phyloP scores from a whole-genome alignment of 2,329 filamentous ascomycete species.

The Sphaerulina populicola region DNA sequence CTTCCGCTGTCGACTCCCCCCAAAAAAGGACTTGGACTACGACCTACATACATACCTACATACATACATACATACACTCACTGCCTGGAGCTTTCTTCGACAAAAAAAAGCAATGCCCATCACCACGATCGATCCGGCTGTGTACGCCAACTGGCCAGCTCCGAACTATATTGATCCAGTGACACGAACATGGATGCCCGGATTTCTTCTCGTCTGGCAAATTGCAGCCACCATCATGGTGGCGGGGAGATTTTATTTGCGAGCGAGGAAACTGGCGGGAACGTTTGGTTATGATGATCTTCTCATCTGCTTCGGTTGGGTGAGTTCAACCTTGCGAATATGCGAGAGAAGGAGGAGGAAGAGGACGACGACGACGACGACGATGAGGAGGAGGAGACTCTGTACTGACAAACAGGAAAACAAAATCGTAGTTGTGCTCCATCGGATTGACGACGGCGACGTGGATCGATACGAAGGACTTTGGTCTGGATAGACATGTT shows the following conservation, averaged over 20 bases:
- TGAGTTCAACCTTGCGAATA: no score
- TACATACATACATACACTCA: no score
- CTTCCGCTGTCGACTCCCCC: no score
- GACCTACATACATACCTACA: no score
- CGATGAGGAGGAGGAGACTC: no score
- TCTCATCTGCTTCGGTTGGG: constrained; percentile 23
- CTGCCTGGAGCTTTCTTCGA: background rate
- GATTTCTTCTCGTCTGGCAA: constrained; percentile 21
- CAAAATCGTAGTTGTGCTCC: constrained; percentile 13
- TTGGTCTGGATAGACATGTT: constrained; percentile 21
- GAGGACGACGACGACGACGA: no score
- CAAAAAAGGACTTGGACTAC: no score
- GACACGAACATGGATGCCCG: constrained; percentile 22
- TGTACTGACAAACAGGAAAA: no score
- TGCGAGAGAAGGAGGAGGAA: no score
- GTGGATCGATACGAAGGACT: constrained; percentile 14
- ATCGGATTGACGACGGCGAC: constrained; percentile 18
- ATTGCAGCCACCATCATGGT: constrained; percentile 17
- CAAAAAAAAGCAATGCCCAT: background rate
- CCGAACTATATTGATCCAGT: constrained; percentile 15
- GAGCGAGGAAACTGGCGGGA: constrained; percentile 18
- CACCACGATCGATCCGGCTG: background rate
- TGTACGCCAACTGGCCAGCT: constrained; percentile 8
- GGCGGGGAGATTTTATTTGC: constrained; percentile 19
- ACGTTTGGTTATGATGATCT: constrained; percentile 22